phyloP scores from a whole-genome alignment of 2,329 filamentous ascomycete genomes.

The Phymatotrichopsis omnivora region DNA sequence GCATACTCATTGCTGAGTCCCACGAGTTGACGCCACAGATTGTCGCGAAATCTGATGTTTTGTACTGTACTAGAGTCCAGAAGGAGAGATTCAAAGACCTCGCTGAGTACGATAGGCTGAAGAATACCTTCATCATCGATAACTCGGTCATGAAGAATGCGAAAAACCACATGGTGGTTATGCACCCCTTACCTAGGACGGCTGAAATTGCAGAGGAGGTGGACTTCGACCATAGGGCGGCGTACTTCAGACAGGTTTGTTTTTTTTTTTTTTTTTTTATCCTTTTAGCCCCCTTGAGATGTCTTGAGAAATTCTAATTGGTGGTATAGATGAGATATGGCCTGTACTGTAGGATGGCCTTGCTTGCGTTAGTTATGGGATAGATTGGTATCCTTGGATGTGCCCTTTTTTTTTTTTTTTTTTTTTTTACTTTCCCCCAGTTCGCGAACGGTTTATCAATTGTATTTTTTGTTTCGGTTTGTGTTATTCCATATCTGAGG shows the following conservation, averaged over 20 bases:
- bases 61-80: constrained; percentile 95
- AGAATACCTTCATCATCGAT: constrained; percentile 81
- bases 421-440: background rate
- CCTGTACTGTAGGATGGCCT: constrained; percentile 93
- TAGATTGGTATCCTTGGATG: constrained; percentile 30
- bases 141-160: constrained; percentile 82
- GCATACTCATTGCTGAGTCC: constrained; percentile 66
- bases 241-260: constrained; percentile 97
- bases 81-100: constrained; percentile 85
- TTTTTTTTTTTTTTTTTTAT: background rate
- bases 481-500: no score
- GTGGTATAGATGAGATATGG: constrained; percentile 79
- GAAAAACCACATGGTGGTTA: constrained; percentile 84
- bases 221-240: constrained; percentile 90
- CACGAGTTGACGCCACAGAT: constrained; percentile 77
- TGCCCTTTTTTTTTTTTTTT: background rate
- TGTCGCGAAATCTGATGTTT: constrained; percentile 72
- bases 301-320: constrained; percentile 40
- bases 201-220: constrained; percentile 91
- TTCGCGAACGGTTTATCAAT: background rate
- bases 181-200: constrained; percentile 92
- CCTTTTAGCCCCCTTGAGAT: background rate
- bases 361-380: constrained; percentile 86
- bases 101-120: constrained; percentile 73
- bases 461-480: constrained; percentile 6